phyloP scores from a whole-genome alignment of 1,284 basidiomycete genomes.

The Ceratobasidium sp. region DNA sequence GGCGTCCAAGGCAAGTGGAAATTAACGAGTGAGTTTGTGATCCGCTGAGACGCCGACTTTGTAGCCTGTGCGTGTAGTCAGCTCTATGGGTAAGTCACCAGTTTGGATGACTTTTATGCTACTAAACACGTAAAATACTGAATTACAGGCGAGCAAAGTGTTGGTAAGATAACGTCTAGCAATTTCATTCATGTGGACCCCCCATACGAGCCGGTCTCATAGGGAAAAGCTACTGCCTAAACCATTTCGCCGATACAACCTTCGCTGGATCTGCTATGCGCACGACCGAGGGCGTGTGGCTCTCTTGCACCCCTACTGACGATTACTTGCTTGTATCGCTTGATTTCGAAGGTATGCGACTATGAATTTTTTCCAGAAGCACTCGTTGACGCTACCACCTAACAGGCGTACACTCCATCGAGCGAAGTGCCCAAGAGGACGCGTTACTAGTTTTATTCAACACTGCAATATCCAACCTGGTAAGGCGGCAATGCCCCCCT shows the following conservation, averaged over 20 bases:
- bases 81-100: conserved; percentile 62
- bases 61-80: conserved; percentile 65
- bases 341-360: conserved; percentile 63
- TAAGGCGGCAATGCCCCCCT: background rate
- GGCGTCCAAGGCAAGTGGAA: conserved; percentile 57
- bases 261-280: conserved; percentile 72
- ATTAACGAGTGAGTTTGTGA: background rate
- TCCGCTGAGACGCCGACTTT: background rate
- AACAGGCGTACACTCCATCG: conserved; percentile 66
- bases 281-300: conserved; percentile 54
- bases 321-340: conserved; percentile 62
- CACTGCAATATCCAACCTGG: conserved; percentile 66
- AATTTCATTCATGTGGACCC: background rate
- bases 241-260: conserved; percentile 67
- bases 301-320: conserved; percentile 65
- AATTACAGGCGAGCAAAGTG: conserved; percentile 62
- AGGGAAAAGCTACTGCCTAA: conserved; percentile 56
- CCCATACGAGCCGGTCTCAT: background rate
- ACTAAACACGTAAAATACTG: background rate
- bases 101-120: background rate
- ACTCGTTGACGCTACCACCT: background rate
- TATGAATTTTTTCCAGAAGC: background rate
- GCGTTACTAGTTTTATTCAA: conserved; percentile 68
- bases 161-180: conserved; percentile 56
- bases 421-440: conserved; percentile 68